These are phyloP conservation scores for Apophysomyces sp. DNA, from an alignment of 371 early-diverging fungal genomes.

Conservation along the genomic window DNA sequence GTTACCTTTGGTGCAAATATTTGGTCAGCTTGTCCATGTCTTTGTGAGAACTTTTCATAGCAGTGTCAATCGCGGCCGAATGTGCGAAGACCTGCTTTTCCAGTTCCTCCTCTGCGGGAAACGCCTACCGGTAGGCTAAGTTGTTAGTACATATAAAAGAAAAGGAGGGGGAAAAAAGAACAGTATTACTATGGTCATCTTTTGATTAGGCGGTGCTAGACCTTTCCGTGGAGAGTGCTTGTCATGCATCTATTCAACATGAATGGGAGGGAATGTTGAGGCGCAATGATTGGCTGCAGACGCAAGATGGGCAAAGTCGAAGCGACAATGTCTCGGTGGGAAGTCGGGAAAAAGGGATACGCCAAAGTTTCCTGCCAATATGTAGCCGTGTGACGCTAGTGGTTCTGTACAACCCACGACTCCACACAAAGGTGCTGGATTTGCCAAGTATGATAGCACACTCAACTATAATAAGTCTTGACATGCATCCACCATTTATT, in stretches of 20 bases:
- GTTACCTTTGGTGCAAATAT: slow-evolving; percentile 23
- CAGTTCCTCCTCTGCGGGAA: slow-evolving; percentile 4
- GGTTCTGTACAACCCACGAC: background rate
- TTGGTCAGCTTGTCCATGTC: slow-evolving; percentile 12
- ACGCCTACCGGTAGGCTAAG: background rate
- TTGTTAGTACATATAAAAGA: background rate
- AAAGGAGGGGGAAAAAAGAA: background rate
- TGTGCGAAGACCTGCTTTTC: slow-evolving; percentile 26
- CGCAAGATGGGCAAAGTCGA: background rate
- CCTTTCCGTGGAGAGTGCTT: background rate
- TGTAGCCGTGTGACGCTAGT: background rate
- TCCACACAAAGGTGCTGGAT: background rate
- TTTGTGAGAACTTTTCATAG: slow-evolving; percentile 12
- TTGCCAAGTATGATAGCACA: background rate
- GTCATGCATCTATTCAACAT: background rate
- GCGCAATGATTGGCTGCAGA: background rate
- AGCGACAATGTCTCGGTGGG: background rate
- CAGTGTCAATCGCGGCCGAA: slow-evolving; percentile 9
- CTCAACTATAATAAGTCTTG: no score
- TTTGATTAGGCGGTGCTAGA: background rate
- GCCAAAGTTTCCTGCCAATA: background rate
- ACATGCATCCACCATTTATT: no score
- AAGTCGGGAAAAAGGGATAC: background rate
- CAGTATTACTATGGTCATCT: background rate
- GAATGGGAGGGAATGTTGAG: background rate